Evolutionary conservation across 1,284 basidiomycete species (phyloP).

Genomic region (Leccinum subrobustum): DNA sequence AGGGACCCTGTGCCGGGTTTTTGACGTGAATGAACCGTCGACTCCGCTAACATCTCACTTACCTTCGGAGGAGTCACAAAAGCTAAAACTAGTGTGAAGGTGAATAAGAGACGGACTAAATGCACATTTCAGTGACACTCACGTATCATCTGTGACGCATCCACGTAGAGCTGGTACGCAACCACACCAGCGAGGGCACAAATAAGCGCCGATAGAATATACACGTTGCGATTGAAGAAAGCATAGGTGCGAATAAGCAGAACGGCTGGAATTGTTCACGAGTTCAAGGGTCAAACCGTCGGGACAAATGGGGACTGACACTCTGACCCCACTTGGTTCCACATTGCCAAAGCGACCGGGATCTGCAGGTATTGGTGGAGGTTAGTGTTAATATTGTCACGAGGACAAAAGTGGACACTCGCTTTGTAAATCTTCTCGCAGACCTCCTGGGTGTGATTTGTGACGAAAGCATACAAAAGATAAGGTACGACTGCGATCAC

Average conservation of each 20-base stretch:
- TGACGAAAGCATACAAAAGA: conserved; percentile 68
- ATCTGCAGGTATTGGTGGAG: conserved; percentile 42
- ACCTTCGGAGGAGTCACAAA: conserved; percentile 65
- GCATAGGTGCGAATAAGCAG: conserved; percentile 80
- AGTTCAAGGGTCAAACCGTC: conserved; percentile 8
- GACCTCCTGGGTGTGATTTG: conserved; percentile 56
- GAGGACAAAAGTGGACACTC: conserved; percentile 19
- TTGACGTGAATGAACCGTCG: neutral
- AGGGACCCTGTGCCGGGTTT: conserved; percentile 52
- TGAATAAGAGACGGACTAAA: conserved; percentile 7
- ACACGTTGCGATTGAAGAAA: conserved; percentile 75
- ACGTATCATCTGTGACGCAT: conserved; percentile 73
- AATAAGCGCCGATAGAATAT: conserved; percentile 59
- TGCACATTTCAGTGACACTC: conserved; percentile 27
- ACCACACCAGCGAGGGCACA: conserved; percentile 65
- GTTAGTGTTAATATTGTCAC: conserved; percentile 7
- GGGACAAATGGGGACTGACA: conserved; percentile 39
- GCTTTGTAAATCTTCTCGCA: conserved; percentile 70
- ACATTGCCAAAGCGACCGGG: conserved; percentile 75
- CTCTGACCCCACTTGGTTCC: conserved; percentile 82
- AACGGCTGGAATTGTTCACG: conserved; percentile 47
- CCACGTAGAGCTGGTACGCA: conserved; percentile 77
- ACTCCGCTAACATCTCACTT: conserved; percentile 23
- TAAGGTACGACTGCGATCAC: conserved; percentile 74
- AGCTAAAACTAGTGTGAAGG: conserved; percentile 52